Evolutionary conservation across 306 rosid genomes (phyloP).

Genomic region (Casuarina equisetifolia): DNA sequence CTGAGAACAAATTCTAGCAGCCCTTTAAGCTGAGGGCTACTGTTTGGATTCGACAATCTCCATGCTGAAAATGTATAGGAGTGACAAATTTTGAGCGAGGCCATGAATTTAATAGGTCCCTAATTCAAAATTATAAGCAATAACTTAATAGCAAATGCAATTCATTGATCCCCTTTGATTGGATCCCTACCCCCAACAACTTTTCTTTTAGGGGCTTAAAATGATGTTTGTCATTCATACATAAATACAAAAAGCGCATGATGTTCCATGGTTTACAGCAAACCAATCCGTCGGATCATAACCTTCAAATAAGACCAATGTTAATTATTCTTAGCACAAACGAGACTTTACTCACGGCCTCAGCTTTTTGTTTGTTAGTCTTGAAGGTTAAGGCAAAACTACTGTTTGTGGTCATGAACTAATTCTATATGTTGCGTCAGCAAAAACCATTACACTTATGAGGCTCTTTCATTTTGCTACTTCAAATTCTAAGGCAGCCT

Average conservation of each 20-base stretch:
- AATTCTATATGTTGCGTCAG: not conserved
- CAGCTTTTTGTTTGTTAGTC: constrained; percentile 1
- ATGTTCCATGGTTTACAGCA: too few species aligned
- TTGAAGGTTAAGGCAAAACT: constrained; percentile 8
- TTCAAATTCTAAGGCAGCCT: not conserved
- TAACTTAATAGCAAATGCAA: too few species aligned
- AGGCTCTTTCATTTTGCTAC: constrained; percentile 9
- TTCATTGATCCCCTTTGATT: too few species aligned
- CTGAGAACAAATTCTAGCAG: too few species aligned
- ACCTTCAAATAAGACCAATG: not conserved
- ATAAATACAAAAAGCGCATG: too few species aligned
- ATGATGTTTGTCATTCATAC: not conserved
- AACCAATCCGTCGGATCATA: not conserved
- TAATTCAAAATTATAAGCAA: too few species aligned
- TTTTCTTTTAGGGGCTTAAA: constrained; percentile 19
- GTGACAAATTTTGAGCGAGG: too few species aligned
- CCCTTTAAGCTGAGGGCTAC: too few species aligned
- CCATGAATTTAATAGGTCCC: too few species aligned
- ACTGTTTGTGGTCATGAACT: constrained; percentile 3
- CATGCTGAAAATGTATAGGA: too few species aligned
- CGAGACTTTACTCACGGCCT: not conserved
- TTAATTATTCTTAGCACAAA: not conserved
- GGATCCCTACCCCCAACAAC: too few species aligned
- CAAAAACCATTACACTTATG: not conserved
- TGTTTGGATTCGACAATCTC: too few species aligned